Percentiles rank a stretch among this genome's conserved stretches.
These are phyloP conservation scores for Penicillium pancosmium DNA, from an alignment of 495 filamentous ascomycete species.

Conservation along the genomic window DNA sequence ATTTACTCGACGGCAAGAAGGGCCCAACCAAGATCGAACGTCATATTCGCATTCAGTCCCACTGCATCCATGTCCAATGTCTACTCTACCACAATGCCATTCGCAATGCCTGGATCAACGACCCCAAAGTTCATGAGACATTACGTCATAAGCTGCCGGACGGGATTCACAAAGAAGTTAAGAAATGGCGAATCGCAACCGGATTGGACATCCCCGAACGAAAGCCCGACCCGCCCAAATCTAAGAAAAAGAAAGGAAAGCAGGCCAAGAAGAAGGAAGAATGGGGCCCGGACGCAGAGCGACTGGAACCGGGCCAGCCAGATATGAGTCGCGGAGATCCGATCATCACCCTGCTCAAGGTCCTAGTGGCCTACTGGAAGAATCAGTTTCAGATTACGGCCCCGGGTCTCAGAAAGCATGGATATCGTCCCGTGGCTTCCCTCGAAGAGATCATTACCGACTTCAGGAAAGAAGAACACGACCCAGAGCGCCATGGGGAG, in stretches of 20 bases:
- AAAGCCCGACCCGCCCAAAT: conserved; percentile 30
- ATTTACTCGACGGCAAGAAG: conserved; percentile 72
- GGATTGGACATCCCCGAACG: conserved; percentile 57
- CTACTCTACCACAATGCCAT: conserved; percentile 87
- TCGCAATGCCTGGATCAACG: conserved; percentile 85
- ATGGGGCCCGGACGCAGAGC: conserved; percentile 71
- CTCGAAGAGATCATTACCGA: conserved; percentile 65
- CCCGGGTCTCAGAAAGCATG: conserved; percentile 83
- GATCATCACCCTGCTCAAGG: conserved; percentile 74
- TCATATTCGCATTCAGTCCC: conserved; percentile 72
- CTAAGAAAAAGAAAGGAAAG: conserved; percentile 47
- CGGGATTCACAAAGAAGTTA: conserved; percentile 68
- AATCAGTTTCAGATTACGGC: conserved; percentile 76
- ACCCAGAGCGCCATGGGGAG: conserved; percentile 73
- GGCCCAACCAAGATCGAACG: conserved; percentile 84
- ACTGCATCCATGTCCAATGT: conserved; percentile 87
- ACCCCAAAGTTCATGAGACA: conserved; percentile 75
- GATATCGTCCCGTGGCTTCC: conserved; percentile 73
- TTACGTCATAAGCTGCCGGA: conserved; percentile 71
- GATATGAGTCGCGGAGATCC: conserved; percentile 84
- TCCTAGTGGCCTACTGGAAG: conserved; percentile 82
- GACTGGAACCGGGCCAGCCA: conserved; percentile 66
- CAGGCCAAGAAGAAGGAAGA: conserved; percentile 54
- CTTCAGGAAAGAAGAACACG: conserved; percentile 63
- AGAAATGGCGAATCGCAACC: conserved; percentile 70